A percentile compares a stretch with the other conserved stretches of the same genome.
Evolutionary conservation across 257 asterid species (phyloP).

Genomic region (Verbena officinalis): DNA sequence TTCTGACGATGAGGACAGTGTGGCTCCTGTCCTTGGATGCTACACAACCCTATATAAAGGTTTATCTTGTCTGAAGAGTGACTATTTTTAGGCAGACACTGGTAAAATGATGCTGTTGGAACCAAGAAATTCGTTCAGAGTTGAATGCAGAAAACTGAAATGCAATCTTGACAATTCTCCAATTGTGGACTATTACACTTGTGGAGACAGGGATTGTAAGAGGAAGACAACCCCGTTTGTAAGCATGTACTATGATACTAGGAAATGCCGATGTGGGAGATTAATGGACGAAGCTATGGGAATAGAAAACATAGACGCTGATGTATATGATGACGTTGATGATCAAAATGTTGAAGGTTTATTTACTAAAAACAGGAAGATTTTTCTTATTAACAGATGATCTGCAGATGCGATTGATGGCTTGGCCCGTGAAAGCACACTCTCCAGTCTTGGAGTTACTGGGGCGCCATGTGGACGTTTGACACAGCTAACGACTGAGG

Average conservation of each 20-base stretch:
- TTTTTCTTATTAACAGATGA: constrained; percentile 5
- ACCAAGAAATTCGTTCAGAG: constrained; percentile 23
- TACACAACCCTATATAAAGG: neutral
- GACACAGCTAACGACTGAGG: neutral
- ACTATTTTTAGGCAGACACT: constrained; percentile 4
- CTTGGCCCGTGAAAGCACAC: neutral
- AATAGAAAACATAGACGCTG: too few relatives aligned
- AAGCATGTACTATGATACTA: neutral
- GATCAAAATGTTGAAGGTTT: neutral
- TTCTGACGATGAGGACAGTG: too few relatives aligned
- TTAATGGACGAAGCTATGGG: neutral
- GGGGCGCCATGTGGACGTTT: neutral
- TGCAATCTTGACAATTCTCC: neutral
- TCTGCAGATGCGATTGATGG: neutral
- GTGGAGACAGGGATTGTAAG: neutral
- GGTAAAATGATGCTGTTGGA: constrained; percentile 26
- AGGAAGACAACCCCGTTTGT: too few relatives aligned
- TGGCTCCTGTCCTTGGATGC: too few relatives aligned
- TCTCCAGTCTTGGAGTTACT: neutral
- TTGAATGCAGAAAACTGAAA: constrained; percentile 1
- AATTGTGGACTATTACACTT: neutral
- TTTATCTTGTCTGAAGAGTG: neutral
- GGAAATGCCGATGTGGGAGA: neutral
- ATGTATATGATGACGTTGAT: too few relatives aligned
- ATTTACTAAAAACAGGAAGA: neutral